phyloP scores from a whole-genome alignment of 1,284 basidiomycete genomes.

The Heterobasidion annosum region DNA sequence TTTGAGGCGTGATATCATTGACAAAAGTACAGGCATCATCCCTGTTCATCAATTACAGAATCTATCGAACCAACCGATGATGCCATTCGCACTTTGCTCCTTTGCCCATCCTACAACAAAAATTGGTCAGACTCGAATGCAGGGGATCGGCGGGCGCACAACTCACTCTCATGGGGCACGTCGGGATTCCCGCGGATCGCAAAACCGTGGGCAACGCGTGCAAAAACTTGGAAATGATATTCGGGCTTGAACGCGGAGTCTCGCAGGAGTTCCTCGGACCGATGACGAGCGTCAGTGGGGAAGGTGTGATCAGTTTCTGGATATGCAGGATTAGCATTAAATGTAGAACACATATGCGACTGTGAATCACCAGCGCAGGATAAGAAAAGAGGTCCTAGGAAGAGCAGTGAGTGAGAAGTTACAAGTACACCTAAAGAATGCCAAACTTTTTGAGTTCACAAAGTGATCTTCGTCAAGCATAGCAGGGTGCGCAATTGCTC shows the following conservation, averaged over 20 bases:
- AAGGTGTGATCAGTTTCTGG: background rate
- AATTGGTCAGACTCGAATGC: background rate
- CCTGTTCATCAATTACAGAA: constrained; percentile 16
- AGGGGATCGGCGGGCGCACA: background rate
- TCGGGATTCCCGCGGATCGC: constrained; percentile 29
- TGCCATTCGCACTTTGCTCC: constrained; percentile 41
- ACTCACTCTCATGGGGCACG: background rate
- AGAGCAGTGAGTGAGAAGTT: background rate
- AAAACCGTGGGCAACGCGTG: constrained; percentile 36
- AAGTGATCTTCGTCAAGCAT: constrained; percentile 40
- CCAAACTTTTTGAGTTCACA: constrained; percentile 12
- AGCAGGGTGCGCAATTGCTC: constrained; percentile 50
- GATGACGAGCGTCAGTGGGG: background rate
- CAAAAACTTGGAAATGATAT: constrained; percentile 41
- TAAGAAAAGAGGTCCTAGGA: background rate
- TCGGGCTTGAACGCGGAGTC: constrained; percentile 25
- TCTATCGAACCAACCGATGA: constrained; percentile 35
- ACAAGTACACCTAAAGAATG: background rate
- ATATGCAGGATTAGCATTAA: background rate
- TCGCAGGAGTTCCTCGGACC: constrained; percentile 25
- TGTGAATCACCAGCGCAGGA: background rate
- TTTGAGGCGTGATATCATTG: no score
- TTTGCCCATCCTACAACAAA: constrained; percentile 44
- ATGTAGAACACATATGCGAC: background rate
- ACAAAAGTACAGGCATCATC: background rate